phyloP scores from a whole-genome alignment of 331 rosid species.

The Malus hybrid region DNA sequence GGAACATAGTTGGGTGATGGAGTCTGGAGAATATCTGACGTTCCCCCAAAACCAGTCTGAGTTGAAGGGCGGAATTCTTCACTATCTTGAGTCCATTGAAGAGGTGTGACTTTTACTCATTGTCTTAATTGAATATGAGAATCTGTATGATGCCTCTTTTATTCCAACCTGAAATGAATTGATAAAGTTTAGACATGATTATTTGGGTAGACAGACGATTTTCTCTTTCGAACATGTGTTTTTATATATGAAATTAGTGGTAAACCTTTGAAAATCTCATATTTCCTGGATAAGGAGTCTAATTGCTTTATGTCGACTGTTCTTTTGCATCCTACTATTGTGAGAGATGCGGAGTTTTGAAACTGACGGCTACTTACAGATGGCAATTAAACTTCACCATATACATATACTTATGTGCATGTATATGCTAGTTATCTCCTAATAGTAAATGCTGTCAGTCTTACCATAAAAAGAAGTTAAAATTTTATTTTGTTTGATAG shows the following conservation, averaged over 20 bases:
- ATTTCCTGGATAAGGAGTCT: neutral
- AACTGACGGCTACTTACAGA: neutral
- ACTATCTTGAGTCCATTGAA: constrained; percentile 92
- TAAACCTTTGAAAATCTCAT: neutral
- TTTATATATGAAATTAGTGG: neutral
- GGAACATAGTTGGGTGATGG: constrained; percentile 65
- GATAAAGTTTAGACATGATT: neutral
- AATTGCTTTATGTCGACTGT: neutral
- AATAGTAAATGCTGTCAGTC: neutral
- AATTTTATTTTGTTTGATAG: constrained; percentile 39
- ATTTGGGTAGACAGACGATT: neutral
- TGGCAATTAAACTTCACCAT: neutral
- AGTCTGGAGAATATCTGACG: constrained; percentile 62
- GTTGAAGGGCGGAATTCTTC: constrained; percentile 72
- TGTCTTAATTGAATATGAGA: neutral
- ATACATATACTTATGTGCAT: neutral
- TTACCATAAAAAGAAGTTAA: constrained; percentile 11
- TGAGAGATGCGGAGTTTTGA: neutral
- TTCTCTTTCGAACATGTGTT: neutral
- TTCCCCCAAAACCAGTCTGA: constrained; percentile 79
- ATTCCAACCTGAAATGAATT: neutral
- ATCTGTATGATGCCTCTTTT: neutral
- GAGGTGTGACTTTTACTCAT: constrained; percentile 46
- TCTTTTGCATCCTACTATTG: neutral
- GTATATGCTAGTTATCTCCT: neutral